Base-by-base conservation (phyloP, 805 yeast species). In the Saturnispora sanitii region DNA sequence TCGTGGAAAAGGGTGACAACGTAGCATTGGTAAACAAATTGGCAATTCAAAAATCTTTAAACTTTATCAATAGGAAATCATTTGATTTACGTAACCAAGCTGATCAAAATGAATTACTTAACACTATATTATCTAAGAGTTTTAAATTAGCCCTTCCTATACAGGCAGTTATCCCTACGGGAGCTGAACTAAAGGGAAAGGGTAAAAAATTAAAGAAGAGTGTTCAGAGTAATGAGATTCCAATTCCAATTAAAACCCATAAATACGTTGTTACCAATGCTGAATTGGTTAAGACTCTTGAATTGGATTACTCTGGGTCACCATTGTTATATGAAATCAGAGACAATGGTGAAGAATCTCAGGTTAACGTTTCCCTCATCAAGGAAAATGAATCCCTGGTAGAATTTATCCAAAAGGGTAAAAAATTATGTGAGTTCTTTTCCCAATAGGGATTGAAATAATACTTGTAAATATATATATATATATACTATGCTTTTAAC, bases 251-350 rank as follows among this genome's bases (percentile, higher is more conserved):
- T 15, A 16, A 27, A 2, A 19, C 33, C 2, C 33, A 40, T 6
- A 47, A 42, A 29, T 47, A 47, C 29, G 29, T 31, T 21, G 44
- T 46, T 9, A 19, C 35, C 6, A 49, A 18, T 2, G 53, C 57
- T 32, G 52, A 47, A 22, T 46, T 42, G 35, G 54, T 53, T 7
- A 49, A 51, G 19, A 44, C 56, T 6, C 49, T 60, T 30, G 63
- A 60, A 31, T 45, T 60, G 18, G 56, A 55, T 16, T 57, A 46
- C 26, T 37, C 52, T 11, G 54, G 49, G 1, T 42, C 45, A 15
- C 55, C 53, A 15, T 44, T 58, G 9, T 43, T 55, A 4, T 54
- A 52, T 38, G 58, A 56, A 30, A 44, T 56, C n/a, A 50, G 50
- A 18, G 47, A 54, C 5, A 49, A 55, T 41, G 57, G 54, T 5